phyloP scores from a whole-genome alignment of 805 yeast genomes.

The Kodamaea hsintzibuensis region DNA sequence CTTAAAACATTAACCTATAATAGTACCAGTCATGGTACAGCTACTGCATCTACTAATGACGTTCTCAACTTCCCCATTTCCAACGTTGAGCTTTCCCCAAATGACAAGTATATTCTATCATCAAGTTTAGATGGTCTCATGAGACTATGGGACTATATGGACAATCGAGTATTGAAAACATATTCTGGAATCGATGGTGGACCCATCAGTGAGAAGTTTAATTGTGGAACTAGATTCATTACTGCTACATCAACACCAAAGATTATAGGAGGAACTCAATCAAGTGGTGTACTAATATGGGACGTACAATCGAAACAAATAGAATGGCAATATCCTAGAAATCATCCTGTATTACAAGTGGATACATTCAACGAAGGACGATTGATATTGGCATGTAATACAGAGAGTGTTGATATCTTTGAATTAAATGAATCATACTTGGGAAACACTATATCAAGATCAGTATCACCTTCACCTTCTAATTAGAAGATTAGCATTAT shows the following conservation, averaged over 20 bases:
- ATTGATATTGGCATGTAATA: conserved; percentile 30
- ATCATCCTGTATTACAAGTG: conserved; percentile 43
- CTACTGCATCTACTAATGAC: conserved; percentile 56
- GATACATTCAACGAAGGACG: conserved; percentile 39
- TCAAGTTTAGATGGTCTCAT: conserved; percentile 79
- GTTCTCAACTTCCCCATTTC: conserved; percentile 68
- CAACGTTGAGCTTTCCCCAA: conserved; percentile 71
- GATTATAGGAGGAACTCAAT: conserved; percentile 64
- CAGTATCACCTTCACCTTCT: conserved; percentile 5
- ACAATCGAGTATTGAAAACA: conserved; percentile 78
- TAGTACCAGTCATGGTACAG: conserved; percentile 56
- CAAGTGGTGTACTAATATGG: conserved; percentile 59
- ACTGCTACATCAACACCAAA: conserved; percentile 34
- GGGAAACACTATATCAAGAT: background rate
- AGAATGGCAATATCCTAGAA: conserved; percentile 25
- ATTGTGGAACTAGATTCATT: conserved; percentile 55
- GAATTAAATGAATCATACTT: conserved; percentile 19
- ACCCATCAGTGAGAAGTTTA: conserved; percentile 51
- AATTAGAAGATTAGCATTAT: background rate
- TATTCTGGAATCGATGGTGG: conserved; percentile 30
- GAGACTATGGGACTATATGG: conserved; percentile 84
- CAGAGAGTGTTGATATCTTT: conserved; percentile 19
- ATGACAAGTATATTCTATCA: conserved; percentile 75
- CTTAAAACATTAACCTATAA: conserved; percentile 84
- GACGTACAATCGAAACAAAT: conserved; percentile 61